phyloP scores from a whole-genome alignment of 139 green algal genomes.

The Chlamydomonas sp. region DNA sequence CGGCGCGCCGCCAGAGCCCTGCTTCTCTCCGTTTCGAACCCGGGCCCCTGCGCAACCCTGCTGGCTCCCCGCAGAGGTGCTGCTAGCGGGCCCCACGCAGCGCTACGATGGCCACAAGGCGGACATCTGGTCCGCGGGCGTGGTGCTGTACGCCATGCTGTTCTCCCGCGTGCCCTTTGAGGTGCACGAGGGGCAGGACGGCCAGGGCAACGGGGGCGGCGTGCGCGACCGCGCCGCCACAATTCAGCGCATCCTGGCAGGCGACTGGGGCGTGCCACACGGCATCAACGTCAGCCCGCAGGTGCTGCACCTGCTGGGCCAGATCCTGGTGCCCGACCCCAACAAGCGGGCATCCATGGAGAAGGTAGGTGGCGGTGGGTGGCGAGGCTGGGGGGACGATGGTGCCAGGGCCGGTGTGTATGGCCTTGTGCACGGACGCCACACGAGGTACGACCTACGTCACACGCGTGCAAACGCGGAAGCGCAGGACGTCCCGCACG shows the following conservation, averaged over 20 bases:
- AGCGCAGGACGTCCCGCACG: too few species aligned
- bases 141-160: conserved; percentile 86
- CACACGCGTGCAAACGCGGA: too few species aligned
- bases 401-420: too few species aligned
- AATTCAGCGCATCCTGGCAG: conserved; percentile 35
- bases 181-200: neutral
- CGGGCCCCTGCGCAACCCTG: neutral
- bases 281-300: conserved; percentile 11
- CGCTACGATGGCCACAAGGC: conserved; percentile 59
- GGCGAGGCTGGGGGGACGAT: too few species aligned
- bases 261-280: conserved; percentile 14
- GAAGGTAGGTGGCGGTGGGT: neutral
- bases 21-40: neutral
- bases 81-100: conserved; percentile 21
- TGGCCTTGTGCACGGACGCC: too few species aligned
- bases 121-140: conserved; percentile 81
- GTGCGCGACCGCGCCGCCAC: conserved; percentile 22
- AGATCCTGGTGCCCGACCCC: conserved; percentile 21
- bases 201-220: neutral
- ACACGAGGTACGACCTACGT: too few species aligned
- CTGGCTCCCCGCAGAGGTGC: conserved; percentile 3
- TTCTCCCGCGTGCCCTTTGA: conserved; percentile 39
- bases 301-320: conserved; percentile 8
- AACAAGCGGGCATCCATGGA: neutral
- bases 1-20: neutral